phyloP scores from a whole-genome alignment of 768 basidiomycete genomes.

The Hysterangium stoloniferum region DNA sequence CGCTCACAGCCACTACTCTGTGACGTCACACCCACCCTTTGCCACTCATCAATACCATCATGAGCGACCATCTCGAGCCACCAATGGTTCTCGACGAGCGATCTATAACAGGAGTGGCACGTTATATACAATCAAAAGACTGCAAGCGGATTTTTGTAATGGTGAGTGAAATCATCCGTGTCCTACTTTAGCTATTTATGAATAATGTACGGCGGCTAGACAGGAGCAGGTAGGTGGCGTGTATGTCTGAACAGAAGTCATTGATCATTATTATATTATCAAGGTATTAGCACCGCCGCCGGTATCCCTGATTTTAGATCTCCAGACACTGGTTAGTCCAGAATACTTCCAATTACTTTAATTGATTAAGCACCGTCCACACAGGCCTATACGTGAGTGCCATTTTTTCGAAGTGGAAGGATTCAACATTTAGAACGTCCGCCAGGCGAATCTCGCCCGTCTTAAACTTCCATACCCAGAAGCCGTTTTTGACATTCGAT shows the following conservation, averaged over 20 bases:
- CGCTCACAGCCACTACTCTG: too few species aligned
- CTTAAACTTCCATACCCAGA: slow-evolving; percentile 86
- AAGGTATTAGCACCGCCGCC: slow-evolving; percentile 71
- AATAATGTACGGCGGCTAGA: slow-evolving; percentile 13
- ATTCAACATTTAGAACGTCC: slow-evolving; percentile 5
- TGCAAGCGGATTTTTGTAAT: slow-evolving; percentile 69
- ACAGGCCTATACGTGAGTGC: slow-evolving; percentile 47
- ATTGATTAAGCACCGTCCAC: slow-evolving; percentile 1
- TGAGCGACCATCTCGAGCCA: background rate
- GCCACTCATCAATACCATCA: too few species aligned
- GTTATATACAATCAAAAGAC: slow-evolving; percentile 59
- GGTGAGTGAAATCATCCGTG: slow-evolving; percentile 34
- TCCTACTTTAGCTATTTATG: background rate
- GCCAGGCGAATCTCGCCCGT: slow-evolving; percentile 66
- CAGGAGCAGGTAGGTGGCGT: slow-evolving; percentile 17
- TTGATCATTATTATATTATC: background rate
- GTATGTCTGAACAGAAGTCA: background rate
- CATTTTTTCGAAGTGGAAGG: background rate
- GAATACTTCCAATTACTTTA: background rate
- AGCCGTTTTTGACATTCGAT: slow-evolving; percentile 89
- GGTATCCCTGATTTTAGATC: slow-evolving; percentile 89
- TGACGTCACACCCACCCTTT: too few species aligned
- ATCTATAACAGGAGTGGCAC: slow-evolving; percentile 32
- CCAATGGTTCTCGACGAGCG: slow-evolving; percentile 8
- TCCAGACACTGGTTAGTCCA: slow-evolving; percentile 62